Evolutionary conservation across 345 rosid species (phyloP), one percentile per base, ranked within the genome.

Genomic region (Eucalyptus brandiana): DNA sequence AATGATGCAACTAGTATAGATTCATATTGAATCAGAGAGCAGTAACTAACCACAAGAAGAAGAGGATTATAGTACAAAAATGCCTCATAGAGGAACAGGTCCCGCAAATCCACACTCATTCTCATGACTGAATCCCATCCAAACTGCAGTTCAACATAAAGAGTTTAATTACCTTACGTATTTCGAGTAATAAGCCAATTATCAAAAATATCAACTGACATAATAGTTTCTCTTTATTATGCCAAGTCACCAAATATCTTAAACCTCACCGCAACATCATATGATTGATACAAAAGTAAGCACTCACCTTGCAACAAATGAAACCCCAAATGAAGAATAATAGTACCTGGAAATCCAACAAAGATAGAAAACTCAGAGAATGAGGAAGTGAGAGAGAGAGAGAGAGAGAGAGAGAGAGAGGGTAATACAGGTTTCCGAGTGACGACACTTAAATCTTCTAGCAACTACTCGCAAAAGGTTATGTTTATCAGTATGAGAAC

Each of bases 1-100:
- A 47, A 54, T 53, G 37, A 40, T n/a, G 76, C 37, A 65, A 65
- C 47, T 76, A 12, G 30, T 76, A 12, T 21, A 76, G 16, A 40
- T 76, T 76, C 44, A 76, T 76, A 23, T 76, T 16, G 2, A 76
- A 23, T 76, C 47, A 76, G 65, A 65, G 40, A 89, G 10, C 80
- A 88, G 60, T 47, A 51, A 80, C 97, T 94, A 89, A 97, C 99
- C 97, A 96, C 95, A 87, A 98, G 99, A 93, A 98, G 99, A 91
- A 97, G 99, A 92, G 99, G 99, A 81, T 98, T 97, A 89, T 96
- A 98, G 92, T 98, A 98, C 93, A 98, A 92, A 94, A 97, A 98
- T 24, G 98, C 97, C 92, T 98, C 99, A 7, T 98, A 98, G 21
- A 98, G 92, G 88, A 98, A 98, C 50, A 96, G 97, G 90, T 97